Conservation (phyloP, 768 basidiomycete species). For the Mrakia gelida region DNA sequence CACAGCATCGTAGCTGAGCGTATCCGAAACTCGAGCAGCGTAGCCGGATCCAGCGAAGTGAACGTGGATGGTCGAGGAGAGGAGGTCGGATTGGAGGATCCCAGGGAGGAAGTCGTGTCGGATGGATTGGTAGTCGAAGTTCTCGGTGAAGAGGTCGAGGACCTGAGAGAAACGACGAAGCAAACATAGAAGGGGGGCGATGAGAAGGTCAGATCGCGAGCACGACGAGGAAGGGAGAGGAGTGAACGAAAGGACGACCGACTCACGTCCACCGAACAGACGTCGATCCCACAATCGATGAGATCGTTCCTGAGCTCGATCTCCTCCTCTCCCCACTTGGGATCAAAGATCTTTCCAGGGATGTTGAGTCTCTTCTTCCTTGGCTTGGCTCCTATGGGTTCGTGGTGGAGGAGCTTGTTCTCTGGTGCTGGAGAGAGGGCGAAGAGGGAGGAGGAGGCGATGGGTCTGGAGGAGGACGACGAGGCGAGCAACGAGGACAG, state of each 20-base stretch:
- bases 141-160: constrained; percentile 93
- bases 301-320: constrained; percentile 83
- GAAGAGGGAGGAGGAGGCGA: constrained; percentile 31
- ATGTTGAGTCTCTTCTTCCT: constrained; percentile 58
- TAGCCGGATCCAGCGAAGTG: constrained; percentile 78
- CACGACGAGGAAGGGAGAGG: neutral
- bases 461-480: constrained; percentile 9
- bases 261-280: constrained; percentile 85
- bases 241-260: neutral
- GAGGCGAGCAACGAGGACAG: too few relatives aligned
- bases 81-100: constrained; percentile 84
- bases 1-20: constrained; percentile 81
- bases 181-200: too few relatives aligned
- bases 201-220: neutral
- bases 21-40: constrained; percentile 88
- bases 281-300: constrained; percentile 81
- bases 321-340: constrained; percentile 47
- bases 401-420: constrained; percentile 60
- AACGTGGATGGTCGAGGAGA: constrained; percentile 91
- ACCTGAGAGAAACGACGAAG: constrained; percentile 53
- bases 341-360: constrained; percentile 47
- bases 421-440: constrained; percentile 16
- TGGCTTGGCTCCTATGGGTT: constrained; percentile 68
- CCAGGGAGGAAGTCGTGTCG: constrained; percentile 91
- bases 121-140: constrained; percentile 93